Evolutionary conservation across 108 stramenopile genomes (phyloP), one percentile per base, ranked within the genome.

Genomic region (Conticribra weissflogii): DNA sequence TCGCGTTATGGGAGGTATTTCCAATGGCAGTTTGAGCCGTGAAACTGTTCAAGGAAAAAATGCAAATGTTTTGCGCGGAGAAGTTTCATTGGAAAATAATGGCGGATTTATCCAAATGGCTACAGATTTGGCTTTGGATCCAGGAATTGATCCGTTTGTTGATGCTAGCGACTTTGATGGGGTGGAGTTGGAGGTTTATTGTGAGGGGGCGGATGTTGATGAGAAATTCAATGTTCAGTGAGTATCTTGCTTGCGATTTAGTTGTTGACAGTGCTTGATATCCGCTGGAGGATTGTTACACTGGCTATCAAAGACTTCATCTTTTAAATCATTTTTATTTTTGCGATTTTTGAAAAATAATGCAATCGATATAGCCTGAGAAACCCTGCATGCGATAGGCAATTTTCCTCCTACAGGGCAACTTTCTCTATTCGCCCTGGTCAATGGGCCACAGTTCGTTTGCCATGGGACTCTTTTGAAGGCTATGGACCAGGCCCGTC

Each of bases 21-120:
- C 81, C 1, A 61, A 53, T 30, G 91, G 78, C 0, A 60, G 55
- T n/a, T 51, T 82, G 18, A 60, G 48, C 16, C 54, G 82, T 46
- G 82, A 83, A 56, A 59, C 25, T 3, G 52, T 82, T 16, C 71
- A 54, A 9, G 77, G 77, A 47, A 71, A 41, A 31, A 0, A 34
- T 1, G 59, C 60, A 2, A 89, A 89, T 74, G 87, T 92, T 14
- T 49, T 89, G 17, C 59, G 71, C 7, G 91, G 86, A 0, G 65
- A 74, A 17, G 87, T 92, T 16, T 83, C 85, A 7, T 19, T 84
- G n/a, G 66, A 76, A 2, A 86, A 89, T 36, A 78, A 86, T 68
- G 88, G 87, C 0, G 91, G 88, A 14, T 92, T 92, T 64, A 61
- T 92, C 28, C 91, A 92, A 68, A 92, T 92, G 91, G 88, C 84